Percentiles rank a stretch among this genome's conserved stretches.
phyloP scores from a whole-genome alignment of 2,329 filamentous ascomycete species.

The Phoma sp. region DNA sequence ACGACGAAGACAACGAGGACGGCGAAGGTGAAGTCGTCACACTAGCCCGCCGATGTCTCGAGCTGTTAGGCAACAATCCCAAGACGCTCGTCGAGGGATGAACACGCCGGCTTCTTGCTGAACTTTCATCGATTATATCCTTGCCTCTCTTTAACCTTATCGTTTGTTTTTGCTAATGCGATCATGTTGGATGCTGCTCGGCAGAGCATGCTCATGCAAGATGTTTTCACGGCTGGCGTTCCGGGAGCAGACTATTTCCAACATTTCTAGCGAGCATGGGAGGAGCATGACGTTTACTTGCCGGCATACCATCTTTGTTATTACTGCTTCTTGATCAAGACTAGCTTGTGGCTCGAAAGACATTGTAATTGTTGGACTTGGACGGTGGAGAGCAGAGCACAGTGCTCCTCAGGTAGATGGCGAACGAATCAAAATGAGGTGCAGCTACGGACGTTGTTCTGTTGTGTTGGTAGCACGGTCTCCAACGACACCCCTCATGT shows the following conservation, averaged over 20 bases:
- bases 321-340: slow-evolving; percentile 16
- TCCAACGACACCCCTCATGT: slow-evolving; percentile 16
- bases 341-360: slow-evolving; percentile 20
- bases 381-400: slow-evolving; percentile 10
- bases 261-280: slow-evolving; percentile 51
- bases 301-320: slow-evolving; percentile 43
- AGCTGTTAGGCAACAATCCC: slow-evolving; percentile 79
- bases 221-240: slow-evolving; percentile 39
- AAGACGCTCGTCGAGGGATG: slow-evolving; percentile 84
- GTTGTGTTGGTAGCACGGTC: no score
- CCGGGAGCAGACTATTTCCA: slow-evolving; percentile 33
- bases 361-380: slow-evolving; percentile 37
- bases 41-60: slow-evolving; percentile 86
- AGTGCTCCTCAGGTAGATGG: slow-evolving; percentile 5
- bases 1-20: slow-evolving; percentile 85
- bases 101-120: slow-evolving; percentile 23
- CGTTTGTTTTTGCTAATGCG: slow-evolving; percentile 34
- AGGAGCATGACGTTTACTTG: slow-evolving; percentile 43
- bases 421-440: slow-evolving; percentile 11
- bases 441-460: not conserved
- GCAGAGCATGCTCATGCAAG: slow-evolving; percentile 27
- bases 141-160: slow-evolving; percentile 30
- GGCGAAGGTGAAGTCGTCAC: slow-evolving; percentile 93
- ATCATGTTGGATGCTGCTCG: slow-evolving; percentile 29
- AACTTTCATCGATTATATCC: slow-evolving; percentile 32